phyloP scores from a whole-genome alignment of 1,139 yeast genomes.

The Kodamaea suecica region DNA sequence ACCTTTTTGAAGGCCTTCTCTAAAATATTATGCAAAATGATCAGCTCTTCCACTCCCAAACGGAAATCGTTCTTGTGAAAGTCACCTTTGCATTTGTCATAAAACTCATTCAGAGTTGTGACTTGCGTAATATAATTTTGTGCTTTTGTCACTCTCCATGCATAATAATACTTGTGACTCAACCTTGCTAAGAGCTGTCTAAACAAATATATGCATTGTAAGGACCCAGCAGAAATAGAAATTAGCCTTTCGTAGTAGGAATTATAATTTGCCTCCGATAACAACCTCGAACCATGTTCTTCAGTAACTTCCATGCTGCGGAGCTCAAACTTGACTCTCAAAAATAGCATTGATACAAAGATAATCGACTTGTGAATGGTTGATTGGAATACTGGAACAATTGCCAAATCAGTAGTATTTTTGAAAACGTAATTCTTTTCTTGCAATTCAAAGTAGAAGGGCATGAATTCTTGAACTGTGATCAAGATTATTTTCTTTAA shows the following conservation, averaged over 20 bases:
- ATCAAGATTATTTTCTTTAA: constrained; percentile 31
- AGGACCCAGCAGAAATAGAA: constrained; percentile 5
- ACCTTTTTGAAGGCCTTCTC: constrained; percentile 8
- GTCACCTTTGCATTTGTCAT: constrained; percentile 7
- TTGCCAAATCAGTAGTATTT: constrained; percentile 30
- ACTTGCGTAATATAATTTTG: constrained; percentile 20
- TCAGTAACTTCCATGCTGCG: constrained; percentile 8
- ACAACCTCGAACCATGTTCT: constrained; percentile 10
- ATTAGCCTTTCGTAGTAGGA: constrained; percentile 8
- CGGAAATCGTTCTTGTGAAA: constrained; percentile 4
- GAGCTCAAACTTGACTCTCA: constrained; percentile 19
- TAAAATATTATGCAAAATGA: constrained; percentile 9
- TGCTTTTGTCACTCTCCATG: constrained; percentile 51
- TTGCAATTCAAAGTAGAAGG: constrained; percentile 34
- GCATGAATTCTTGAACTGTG: constrained; percentile 36
- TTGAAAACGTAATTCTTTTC: constrained; percentile 27
- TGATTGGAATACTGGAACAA: constrained; percentile 42
- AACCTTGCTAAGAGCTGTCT: constrained; percentile 12
- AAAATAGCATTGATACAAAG: constrained; percentile 23
- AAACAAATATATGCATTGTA: constrained; percentile 8
- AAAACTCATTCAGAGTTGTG: constrained; percentile 11
- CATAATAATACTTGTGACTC: constrained; percentile 45
- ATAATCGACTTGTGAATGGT: constrained; percentile 38
- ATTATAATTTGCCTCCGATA: constrained; percentile 8
- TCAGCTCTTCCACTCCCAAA: constrained; percentile 5